Conservation (phyloP, 176 grass and related monocot genomes). For the Urochloa ruziziensis region DNA sequence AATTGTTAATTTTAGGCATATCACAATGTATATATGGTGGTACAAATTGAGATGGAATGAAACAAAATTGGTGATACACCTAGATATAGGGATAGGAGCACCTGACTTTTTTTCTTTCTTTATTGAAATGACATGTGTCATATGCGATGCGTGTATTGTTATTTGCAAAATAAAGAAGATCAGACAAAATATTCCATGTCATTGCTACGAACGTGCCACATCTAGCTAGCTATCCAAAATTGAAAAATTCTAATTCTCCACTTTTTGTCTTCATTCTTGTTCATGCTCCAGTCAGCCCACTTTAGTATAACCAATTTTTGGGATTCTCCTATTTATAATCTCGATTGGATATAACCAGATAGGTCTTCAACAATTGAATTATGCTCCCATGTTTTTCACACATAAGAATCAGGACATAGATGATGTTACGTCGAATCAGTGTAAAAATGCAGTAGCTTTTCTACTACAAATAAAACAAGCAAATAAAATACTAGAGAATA, state of each 20-base stretch:
- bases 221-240: neutral
- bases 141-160: neutral
- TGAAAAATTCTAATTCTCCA: constrained; percentile 13
- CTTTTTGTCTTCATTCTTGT: neutral
- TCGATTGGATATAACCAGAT: neutral
- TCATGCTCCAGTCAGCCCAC: neutral
- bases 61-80: neutral
- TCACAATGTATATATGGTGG: neutral
- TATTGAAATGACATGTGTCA: neutral
- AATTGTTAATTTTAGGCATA: neutral
- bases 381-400: constrained; percentile 31
- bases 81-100: neutral
- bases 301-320: neutral
- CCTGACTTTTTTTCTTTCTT: neutral
- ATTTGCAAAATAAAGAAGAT: neutral
- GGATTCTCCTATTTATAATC: neutral
- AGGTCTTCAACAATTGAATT: neutral
- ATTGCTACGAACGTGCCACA: constrained; percentile 1
- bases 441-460: neutral
- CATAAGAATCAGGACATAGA: constrained; percentile 12
- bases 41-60: neutral
- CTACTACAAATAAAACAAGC: constrained; percentile 4
- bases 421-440: constrained; percentile 7
- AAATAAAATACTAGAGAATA: constrained; percentile 6
- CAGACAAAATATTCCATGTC: neutral